These are phyloP conservation scores for Rhodamnia argentea DNA, from an alignment of 345 rosid genomes.

Conservation along the genomic window DNA sequence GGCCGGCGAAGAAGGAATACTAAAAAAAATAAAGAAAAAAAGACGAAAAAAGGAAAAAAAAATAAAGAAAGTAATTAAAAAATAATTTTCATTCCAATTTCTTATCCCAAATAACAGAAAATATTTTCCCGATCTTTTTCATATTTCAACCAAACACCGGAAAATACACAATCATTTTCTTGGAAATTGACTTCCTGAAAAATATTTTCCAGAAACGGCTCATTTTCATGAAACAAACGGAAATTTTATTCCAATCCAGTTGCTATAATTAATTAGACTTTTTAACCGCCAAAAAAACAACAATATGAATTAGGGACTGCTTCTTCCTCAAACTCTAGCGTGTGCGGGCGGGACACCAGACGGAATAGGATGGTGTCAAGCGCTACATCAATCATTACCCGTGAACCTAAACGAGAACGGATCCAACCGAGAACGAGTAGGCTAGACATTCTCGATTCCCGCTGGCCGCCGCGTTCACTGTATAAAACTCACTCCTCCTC, in stretches of 20 bases:
- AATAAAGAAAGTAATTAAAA: too few species aligned
- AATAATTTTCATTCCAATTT: too few species aligned
- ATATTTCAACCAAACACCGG: too few species aligned
- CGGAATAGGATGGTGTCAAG: neutral
- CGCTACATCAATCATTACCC: neutral
- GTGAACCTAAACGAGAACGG: neutral
- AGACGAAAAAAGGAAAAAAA: too few species aligned
- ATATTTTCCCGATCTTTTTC: too few species aligned
- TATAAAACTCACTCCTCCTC: neutral
- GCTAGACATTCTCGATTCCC: neutral
- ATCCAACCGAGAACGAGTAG: neutral
- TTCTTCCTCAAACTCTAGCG: neutral
- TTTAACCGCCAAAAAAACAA: neutral
- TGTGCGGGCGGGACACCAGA: neutral
- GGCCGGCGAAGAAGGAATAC: too few species aligned
- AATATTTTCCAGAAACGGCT: too few species aligned
- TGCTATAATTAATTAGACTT: neutral
- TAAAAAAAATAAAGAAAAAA: too few species aligned
- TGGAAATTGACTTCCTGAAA: too few species aligned
- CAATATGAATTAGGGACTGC: neutral
- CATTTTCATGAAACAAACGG: too few species aligned
- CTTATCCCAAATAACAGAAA: too few species aligned
- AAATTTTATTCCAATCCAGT: neutral
- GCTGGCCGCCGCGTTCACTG: neutral
- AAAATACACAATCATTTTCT: too few species aligned